Conservation (phyloP, 208 protist genomes). For the Zelonia costaricensis region DNA sequence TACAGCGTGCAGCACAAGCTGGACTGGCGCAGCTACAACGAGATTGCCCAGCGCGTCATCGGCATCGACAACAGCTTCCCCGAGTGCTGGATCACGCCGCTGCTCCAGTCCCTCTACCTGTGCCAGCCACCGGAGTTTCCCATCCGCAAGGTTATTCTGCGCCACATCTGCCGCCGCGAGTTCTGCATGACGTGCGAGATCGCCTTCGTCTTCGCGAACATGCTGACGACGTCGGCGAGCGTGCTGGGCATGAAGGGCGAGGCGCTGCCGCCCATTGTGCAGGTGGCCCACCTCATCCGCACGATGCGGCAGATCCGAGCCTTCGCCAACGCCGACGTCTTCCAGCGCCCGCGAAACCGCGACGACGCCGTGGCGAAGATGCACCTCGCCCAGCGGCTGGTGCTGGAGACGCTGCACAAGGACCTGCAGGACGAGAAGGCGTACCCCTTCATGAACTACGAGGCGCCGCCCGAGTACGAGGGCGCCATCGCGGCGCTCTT, state of each 20-base stretch:
- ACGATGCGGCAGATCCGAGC: conserved; percentile 75
- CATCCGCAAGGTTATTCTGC: conserved; percentile 76
- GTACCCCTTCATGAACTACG: conserved; percentile 75
- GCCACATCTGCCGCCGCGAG: conserved; percentile 78
- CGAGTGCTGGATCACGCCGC: conserved; percentile 86
- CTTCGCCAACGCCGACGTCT: conserved; percentile 55
- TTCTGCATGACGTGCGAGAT: conserved; percentile 91
- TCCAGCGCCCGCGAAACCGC: conserved; percentile 68
- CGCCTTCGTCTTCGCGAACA: conserved; percentile 87
- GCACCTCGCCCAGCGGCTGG: conserved; percentile 62
- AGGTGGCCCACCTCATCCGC: conserved; percentile 79
- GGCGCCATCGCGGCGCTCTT: conserved; percentile 78
- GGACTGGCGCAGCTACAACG: conserved; percentile 85
- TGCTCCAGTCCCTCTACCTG: conserved; percentile 86
- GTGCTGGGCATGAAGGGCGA: conserved; percentile 51
- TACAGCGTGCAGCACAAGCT: conserved; percentile 82
- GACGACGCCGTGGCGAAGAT: conserved; percentile 89
- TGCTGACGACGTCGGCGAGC: conserved; percentile 69
- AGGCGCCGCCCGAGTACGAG: conserved; percentile 65
- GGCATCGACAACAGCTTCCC: conserved; percentile 90
- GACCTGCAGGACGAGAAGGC: conserved; percentile 81
- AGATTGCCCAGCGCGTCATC: conserved; percentile 72
- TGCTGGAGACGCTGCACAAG: conserved; percentile 79
- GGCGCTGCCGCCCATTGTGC: conserved; percentile 82
- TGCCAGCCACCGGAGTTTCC: conserved; percentile 84